Evolutionary conservation across 1,284 basidiomycete species (phyloP).

Genomic region (Ceratobasidium sp.): DNA sequence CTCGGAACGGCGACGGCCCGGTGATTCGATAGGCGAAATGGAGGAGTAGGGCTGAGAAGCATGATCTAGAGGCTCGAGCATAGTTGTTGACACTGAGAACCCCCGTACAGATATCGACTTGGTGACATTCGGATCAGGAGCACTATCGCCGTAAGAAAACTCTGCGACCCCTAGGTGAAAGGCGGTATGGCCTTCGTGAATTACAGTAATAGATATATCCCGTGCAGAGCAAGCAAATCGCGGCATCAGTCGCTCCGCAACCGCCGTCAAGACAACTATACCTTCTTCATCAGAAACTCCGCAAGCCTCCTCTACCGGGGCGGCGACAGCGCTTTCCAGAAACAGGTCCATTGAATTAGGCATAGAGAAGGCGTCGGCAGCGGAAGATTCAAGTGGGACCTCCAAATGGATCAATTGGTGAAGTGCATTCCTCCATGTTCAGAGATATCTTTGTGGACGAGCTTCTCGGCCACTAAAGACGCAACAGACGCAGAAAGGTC

Average conservation of each 20-base stretch:
- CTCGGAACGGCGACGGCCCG: conserved; percentile 42
- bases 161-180: conserved; percentile 71
- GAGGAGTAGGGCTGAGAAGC: conserved; percentile 26
- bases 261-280: conserved; percentile 84
- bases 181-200: conserved; percentile 72
- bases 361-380: conserved; percentile 55
- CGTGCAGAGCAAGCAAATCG: conserved; percentile 82
- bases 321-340: conserved; percentile 57
- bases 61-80: conserved; percentile 41
- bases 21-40: conserved; percentile 34
- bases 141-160: conserved; percentile 64
- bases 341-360: conserved; percentile 78
- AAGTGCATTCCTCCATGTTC: conserved; percentile 78
- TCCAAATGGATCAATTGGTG: conserved; percentile 74
- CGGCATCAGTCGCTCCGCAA: conserved; percentile 86
- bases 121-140: conserved; percentile 32
- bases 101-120: conserved; percentile 45
- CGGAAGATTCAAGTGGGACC: conserved; percentile 45
- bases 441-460: conserved; percentile 84
- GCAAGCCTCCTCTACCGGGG: conserved; percentile 62
- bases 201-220: conserved; percentile 74
- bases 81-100: conserved; percentile 45
- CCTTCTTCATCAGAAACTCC: conserved; percentile 56
- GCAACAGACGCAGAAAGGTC: conserved; percentile 81
- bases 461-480: conserved; percentile 80